Percentiles rank a stretch among this genome's conserved stretches.
Evolutionary conservation across 768 basidiomycete species (phyloP).

Genomic region (Lactarius deliciosus): DNA sequence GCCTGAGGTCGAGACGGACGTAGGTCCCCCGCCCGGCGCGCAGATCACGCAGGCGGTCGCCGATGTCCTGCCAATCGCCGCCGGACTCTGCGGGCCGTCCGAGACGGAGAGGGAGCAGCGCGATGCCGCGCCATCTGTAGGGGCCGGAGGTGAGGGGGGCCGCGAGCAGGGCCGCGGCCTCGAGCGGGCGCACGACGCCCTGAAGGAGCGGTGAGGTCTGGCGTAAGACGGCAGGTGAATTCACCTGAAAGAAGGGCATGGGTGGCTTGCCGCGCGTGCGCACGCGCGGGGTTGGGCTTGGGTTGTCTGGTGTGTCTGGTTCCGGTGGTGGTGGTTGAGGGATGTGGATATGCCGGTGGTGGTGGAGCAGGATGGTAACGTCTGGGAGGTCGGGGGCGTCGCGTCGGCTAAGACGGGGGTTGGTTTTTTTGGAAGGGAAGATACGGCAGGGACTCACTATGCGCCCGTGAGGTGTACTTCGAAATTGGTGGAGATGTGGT

Average conservation of each 20-base stretch:
- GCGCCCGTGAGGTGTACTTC: slow-evolving; percentile 52
- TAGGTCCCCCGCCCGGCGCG: slow-evolving; percentile 31
- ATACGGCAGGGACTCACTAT: slow-evolving; percentile 48
- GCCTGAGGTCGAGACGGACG: slow-evolving; percentile 34
- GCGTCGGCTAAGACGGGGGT: slow-evolving; percentile 46
- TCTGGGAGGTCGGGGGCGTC: slow-evolving; percentile 38
- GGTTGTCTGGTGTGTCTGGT: background rate
- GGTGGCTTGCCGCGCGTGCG: slow-evolving; percentile 26
- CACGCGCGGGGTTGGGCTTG: background rate
- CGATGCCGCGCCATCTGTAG: slow-evolving; percentile 52
- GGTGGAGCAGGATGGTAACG: slow-evolving; percentile 46
- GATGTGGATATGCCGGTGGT: slow-evolving; percentile 46
- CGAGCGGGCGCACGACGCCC: slow-evolving; percentile 45
- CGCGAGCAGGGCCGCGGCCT: slow-evolving; percentile 47
- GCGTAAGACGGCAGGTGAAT: slow-evolving; percentile 17
- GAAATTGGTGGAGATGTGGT: slow-evolving; percentile 47
- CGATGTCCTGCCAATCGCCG: slow-evolving; percentile 35
- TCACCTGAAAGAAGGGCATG: slow-evolving; percentile 31
- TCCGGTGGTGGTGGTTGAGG: slow-evolving; percentile 32
- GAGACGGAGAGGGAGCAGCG: slow-evolving; percentile 43
- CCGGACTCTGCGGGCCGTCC: background rate
- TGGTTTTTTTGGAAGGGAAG: background rate
- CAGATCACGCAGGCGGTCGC: slow-evolving; percentile 34
- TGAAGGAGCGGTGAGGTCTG: slow-evolving; percentile 36
- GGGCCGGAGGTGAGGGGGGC: slow-evolving; percentile 36